Conservation (phyloP, 306 rosid genomes). For the Dryas drummondii region DNA sequence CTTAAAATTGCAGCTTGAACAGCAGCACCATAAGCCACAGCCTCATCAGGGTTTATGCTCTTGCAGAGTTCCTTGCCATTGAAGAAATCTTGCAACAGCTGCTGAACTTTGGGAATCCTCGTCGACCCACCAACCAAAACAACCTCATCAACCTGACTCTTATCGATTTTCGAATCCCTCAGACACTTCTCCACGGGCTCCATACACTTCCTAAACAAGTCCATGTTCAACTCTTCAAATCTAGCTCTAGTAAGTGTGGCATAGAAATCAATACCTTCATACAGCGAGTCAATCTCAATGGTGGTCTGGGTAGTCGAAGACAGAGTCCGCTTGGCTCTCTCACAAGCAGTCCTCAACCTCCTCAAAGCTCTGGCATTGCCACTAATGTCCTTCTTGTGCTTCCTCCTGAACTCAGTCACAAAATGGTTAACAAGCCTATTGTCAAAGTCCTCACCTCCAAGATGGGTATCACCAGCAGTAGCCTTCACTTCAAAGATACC, state of each 20-base stretch:
- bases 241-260: constrained; percentile 45
- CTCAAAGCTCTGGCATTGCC: constrained; percentile 43
- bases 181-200: constrained; percentile 54
- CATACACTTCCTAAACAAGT: constrained; percentile 50
- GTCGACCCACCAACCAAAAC: constrained; percentile 58
- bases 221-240: constrained; percentile 54
- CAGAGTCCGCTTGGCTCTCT: constrained; percentile 49
- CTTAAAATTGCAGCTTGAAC: too few relatives aligned
- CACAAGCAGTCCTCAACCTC: constrained; percentile 46
- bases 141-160: constrained; percentile 46
- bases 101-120: constrained; percentile 50
- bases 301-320: constrained; percentile 47
- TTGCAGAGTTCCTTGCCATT: constrained; percentile 54
- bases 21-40: constrained; percentile 51
- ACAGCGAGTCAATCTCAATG: constrained; percentile 45
- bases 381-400: constrained; percentile 47
- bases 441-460: constrained; percentile 52
- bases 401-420: constrained; percentile 46
- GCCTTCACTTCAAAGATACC: too few relatives aligned
- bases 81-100: constrained; percentile 47
- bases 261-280: constrained; percentile 49
- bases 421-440: constrained; percentile 49
- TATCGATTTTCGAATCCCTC: constrained; percentile 46
- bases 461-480: too few relatives aligned
- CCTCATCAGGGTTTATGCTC: constrained; percentile 51